Percentiles rank a stretch among this genome's conserved stretches.
These are phyloP conservation scores for Wilhelminamyces savonicus DNA, from an alignment of 805 yeast species.

Conservation along the genomic window DNA sequence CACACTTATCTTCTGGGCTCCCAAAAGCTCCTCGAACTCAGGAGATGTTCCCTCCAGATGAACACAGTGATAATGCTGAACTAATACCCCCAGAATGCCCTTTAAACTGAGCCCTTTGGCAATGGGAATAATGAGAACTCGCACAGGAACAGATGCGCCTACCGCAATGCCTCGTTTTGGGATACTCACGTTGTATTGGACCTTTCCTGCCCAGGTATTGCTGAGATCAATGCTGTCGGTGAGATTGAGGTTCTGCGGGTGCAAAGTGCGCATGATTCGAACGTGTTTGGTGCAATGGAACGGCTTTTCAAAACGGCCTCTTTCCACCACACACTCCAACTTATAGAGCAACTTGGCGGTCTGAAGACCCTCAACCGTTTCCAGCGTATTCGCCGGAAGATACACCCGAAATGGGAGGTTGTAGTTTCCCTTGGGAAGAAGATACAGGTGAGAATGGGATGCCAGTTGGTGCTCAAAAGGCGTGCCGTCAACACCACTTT, in stretches of 20 bases:
- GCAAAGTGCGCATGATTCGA: conserved; percentile 39
- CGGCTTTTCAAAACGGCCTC: conserved; percentile 38
- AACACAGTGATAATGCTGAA: conserved; percentile 31
- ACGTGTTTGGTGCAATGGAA: conserved; percentile 30
- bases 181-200: conserved; percentile 42
- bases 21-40: conserved; percentile 28
- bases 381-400: conserved; percentile 43
- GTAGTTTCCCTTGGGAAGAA: conserved; percentile 47
- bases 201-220: conserved; percentile 48
- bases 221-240: conserved; percentile 40
- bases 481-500: conserved; percentile 37
- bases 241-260: conserved; percentile 31
- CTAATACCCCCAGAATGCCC: conserved; percentile 22
- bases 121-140: conserved; percentile 40
- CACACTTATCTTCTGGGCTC: conserved; percentile 15
- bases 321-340: conserved; percentile 34
- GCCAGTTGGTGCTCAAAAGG: conserved; percentile 29
- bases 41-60: conserved; percentile 36
- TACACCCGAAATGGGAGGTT: conserved; percentile 40
- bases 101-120: conserved; percentile 38
- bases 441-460: conserved; percentile 25
- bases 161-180: conserved; percentile 41
- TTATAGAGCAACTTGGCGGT: conserved; percentile 38
- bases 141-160: conserved; percentile 38
- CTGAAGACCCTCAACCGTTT: conserved; percentile 45